phyloP scores from a whole-genome alignment of 2,329 filamentous ascomycete species.

The Colletotrichum sp. region DNA sequence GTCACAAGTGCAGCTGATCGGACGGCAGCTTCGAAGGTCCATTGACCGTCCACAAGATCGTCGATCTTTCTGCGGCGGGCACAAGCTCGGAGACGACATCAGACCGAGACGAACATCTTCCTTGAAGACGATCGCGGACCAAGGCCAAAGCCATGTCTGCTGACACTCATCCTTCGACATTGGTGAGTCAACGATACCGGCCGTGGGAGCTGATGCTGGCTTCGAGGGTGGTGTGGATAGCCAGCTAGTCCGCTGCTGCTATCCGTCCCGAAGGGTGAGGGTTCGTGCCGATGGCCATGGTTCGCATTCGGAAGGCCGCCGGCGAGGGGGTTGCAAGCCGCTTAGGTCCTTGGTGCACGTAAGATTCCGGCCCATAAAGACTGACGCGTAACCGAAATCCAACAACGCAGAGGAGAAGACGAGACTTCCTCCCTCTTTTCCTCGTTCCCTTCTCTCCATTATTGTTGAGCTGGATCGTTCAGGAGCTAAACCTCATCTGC shows the following conservation, averaged over 20 bases:
- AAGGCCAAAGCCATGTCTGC: not conserved
- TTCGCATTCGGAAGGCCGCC: not conserved
- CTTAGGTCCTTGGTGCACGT: not conserved
- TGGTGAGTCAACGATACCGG: not conserved
- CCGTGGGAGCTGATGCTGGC: not conserved
- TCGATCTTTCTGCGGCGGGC: not conserved
- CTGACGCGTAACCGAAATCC: not conserved
- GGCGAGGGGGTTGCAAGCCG: not conserved
- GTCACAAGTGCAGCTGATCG: not conserved
- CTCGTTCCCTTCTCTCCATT: not conserved
- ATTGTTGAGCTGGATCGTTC: not conserved
- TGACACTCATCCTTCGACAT: not conserved
- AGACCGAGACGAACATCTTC: not conserved
- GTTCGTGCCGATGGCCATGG: not conserved
- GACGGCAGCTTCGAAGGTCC: not conserved
- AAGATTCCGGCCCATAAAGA: constrained; percentile 1
- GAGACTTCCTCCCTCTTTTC: not conserved
- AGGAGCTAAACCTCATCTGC: not conserved
- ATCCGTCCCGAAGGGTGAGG: not conserved
- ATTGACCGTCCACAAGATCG: not conserved
- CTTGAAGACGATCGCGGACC: not conserved
- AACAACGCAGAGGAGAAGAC: not conserved
- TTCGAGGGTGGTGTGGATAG: not conserved
- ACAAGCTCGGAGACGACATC: not conserved
- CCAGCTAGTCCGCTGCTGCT: not conserved